Evolutionary conservation across 2,329 filamentous ascomycete genomes (phyloP).

Genomic region (Penicillium vulpinum): DNA sequence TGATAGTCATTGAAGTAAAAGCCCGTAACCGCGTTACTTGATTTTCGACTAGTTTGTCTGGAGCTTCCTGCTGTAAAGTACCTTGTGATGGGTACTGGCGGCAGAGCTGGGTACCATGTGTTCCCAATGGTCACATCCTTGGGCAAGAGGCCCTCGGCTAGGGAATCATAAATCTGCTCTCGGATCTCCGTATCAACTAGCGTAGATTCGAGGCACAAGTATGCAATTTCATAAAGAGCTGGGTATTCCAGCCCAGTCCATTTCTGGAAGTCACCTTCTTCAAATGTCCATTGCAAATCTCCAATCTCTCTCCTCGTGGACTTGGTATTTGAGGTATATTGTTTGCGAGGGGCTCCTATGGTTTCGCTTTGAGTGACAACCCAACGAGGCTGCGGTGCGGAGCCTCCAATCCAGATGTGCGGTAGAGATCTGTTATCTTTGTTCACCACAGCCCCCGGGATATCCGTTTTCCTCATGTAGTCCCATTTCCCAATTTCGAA

Average conservation of each 20-base stretch:
- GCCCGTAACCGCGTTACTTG: background rate
- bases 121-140: background rate
- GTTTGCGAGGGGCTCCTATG: background rate
- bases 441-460: background rate
- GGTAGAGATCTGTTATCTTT: background rate
- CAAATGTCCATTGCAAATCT: background rate
- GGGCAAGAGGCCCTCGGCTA: background rate
- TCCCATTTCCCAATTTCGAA: background rate
- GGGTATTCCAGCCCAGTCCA: background rate
- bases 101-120: constrained; percentile 4
- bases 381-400: constrained; percentile 7
- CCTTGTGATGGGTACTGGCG: background rate
- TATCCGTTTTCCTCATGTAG: background rate
- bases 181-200: background rate
- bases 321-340: background rate
- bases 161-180: background rate
- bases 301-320: background rate
- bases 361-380: background rate
- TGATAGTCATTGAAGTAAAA: background rate
- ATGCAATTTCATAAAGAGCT: constrained; percentile 3
- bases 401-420: background rate
- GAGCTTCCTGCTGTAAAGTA: background rate
- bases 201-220: background rate
- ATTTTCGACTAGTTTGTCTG: background rate
- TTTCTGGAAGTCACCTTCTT: background rate